Conservation (phyloP, 371 early-diverging fungal genomes). For the Smittium mucronatum region DNA sequence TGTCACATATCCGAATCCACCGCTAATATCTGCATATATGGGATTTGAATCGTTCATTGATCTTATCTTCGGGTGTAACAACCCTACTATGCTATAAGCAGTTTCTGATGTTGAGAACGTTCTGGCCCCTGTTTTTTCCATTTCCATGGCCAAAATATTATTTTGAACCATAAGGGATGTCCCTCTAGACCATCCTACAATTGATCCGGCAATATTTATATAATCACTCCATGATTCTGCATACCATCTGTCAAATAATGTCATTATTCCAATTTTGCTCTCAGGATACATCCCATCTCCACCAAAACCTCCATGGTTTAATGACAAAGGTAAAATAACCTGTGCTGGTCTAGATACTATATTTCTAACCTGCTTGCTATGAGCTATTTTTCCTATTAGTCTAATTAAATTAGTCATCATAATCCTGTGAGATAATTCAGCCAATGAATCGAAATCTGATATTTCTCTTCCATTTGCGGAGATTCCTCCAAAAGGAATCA, state of each 20-base stretch:
- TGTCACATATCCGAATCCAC: conserved; percentile 73
- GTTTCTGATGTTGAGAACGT: conserved; percentile 90
- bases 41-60: conserved; percentile 67
- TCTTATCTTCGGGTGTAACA: conserved; percentile 76
- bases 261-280: conserved; percentile 86
- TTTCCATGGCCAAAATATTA: conserved; percentile 83
- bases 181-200: conserved; percentile 96
- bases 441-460: conserved; percentile 69
- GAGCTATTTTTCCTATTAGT: conserved; percentile 41
- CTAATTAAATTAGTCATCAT: conserved; percentile 33
- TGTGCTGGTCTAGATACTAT: conserved; percentile 81
- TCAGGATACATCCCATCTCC: conserved; percentile 88
- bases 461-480: conserved; percentile 81
- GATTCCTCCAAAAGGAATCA: conserved; percentile 92
- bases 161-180: conserved; percentile 89
- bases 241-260: conserved; percentile 82
- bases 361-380: conserved; percentile 57
- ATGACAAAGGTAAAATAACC: conserved; percentile 83
- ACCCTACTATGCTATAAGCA: conserved; percentile 90
- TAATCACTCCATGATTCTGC: conserved; percentile 87
- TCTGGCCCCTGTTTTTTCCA: conserved; percentile 74
- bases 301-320: conserved; percentile 93
- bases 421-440: conserved; percentile 73
- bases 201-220: conserved; percentile 77
- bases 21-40: conserved; percentile 90